Evolutionary conservation across 2,329 filamentous ascomycete genomes (phyloP), one percentile per base, ranked within the genome.

Genomic region (Arthroderma uncinatum): DNA sequence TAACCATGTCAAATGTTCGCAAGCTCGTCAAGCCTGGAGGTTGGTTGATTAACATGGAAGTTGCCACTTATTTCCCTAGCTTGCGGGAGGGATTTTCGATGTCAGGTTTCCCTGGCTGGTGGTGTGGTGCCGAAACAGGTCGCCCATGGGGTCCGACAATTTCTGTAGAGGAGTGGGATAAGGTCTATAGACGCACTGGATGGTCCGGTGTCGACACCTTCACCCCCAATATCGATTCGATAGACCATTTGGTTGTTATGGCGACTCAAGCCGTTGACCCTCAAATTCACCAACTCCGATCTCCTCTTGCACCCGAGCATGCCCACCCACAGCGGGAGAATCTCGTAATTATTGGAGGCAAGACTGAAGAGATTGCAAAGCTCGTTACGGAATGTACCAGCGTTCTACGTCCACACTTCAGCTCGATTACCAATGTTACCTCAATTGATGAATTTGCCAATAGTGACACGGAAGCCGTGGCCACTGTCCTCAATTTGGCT

Each of bases 21-120:
- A 60, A 60, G 0, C 61, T 78, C 0, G 63, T 78, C 0, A 73
- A 70, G 52, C 74, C 78, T 1, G 77, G 76, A 1, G 78, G 78
- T 0, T 74, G 73, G 56, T 63, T 81, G 0, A 36, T 79, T 2
- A 44, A 77, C 0, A 42, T 75, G 1, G 78, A 81, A 57, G 19
- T 23, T 6, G 57, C 73, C 1, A 71, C 65, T 0, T 42, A 19
- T 21, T 53, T 64, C 12, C 56, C 61, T 2, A 58, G 59, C 4
- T 64, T 68, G 50, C 64, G 65, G 6, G 55, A 64, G 10, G 62
- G 61, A 1, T 59, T 66, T 40, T 57, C 71, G 16, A 63, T 74
- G 19, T 68, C 67, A 16, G 61, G 60, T 0, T 58, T 74, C 4
- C 63, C 67, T 3, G 69, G 65, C 1, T 66, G 63, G 63, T 65